Evolutionary conservation across 1,284 basidiomycete genomes (phyloP), one percentile per base, ranked within the genome.

Genomic region (Irpex sp.): DNA sequence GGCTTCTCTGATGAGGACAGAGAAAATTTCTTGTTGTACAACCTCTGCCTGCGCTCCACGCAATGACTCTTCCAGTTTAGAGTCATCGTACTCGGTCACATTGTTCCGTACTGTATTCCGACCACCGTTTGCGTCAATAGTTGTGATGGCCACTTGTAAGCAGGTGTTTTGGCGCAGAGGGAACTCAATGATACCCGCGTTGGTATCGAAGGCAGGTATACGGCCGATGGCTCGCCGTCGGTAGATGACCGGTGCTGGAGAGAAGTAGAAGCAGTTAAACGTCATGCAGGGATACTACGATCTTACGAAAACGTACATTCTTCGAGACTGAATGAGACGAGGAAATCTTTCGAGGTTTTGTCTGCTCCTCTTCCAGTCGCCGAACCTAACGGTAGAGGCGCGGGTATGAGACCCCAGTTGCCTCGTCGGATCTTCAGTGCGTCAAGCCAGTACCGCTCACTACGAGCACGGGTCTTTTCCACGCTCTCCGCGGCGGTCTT

Each of bases 11-110:
- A 90, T 88, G 23, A 93, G 77, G 21, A 83, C 68, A 5, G 84
- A 76, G 65, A 92, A 93, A 52, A 92, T 86, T 68, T 93, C 90
- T 68, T 88, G 87, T 61, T 93, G 88, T 4, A 91, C 81, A 5
- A 86, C 77, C 69, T 91, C 90, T 60, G 79, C 80, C 68, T 92
- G 90, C 0, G 86, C 86, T 18, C 73, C 74, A 61, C 73, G 76
- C 35, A 93, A 75, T 16, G 80, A 75, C 1, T 71, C 77, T 47
- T 90, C 80, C 12, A 88, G 69, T 4, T 77, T 74, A 1, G 68
- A 66, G 12, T 75, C 67, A 23, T 79, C 74, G 59, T 35, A 65
- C 53, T 33, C 69, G 64, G 61, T 1, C 68, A 69, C 65, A 8
- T 45, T 58, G 51, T 83, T 86, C 48, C 75, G 73, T 3, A 78